Conservation (phyloP, 2,329 filamentous ascomycete genomes). For the Fusarium transvaalense region DNA sequence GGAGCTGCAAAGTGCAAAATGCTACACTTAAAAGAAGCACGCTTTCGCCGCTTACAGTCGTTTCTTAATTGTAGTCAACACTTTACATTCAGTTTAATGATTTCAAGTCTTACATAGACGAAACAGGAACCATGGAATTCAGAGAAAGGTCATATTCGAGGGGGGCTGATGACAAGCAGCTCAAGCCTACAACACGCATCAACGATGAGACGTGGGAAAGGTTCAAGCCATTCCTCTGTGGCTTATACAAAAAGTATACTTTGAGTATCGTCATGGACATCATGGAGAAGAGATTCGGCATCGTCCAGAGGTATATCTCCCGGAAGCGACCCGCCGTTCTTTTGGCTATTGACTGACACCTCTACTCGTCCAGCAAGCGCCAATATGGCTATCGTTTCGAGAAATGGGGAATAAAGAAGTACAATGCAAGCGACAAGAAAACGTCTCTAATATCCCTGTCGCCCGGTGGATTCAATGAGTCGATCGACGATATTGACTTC, state of each 20-base stretch:
- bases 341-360: conserved; percentile 2
- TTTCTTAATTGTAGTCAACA: not conserved
- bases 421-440: conserved; percentile 41
- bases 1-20: conserved; percentile 30
- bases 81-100: not conserved
- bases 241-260: conserved; percentile 40
- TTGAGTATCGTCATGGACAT: conserved; percentile 39
- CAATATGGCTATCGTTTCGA: conserved; percentile 51
- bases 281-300: conserved; percentile 35
- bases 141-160: conserved; percentile 16
- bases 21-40: conserved; percentile 22
- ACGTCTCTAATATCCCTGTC: not conserved
- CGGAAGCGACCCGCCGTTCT: not conserved
- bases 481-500: conserved; percentile 11
- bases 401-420: conserved; percentile 48
- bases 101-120: not conserved
- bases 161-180: conserved; percentile 21
- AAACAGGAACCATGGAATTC: conserved; percentile 22
- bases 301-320: conserved; percentile 40
- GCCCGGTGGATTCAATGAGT: conserved; percentile 14
- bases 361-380: conserved; percentile 43
- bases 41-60: conserved; percentile 1
- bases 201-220: conserved; percentile 42
- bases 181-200: conserved; percentile 42
- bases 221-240: conserved; percentile 39